Evolutionary conservation across 2,329 filamentous ascomycete genomes (phyloP).

Genomic region (Aspergillus pseudoviridinutans): DNA sequence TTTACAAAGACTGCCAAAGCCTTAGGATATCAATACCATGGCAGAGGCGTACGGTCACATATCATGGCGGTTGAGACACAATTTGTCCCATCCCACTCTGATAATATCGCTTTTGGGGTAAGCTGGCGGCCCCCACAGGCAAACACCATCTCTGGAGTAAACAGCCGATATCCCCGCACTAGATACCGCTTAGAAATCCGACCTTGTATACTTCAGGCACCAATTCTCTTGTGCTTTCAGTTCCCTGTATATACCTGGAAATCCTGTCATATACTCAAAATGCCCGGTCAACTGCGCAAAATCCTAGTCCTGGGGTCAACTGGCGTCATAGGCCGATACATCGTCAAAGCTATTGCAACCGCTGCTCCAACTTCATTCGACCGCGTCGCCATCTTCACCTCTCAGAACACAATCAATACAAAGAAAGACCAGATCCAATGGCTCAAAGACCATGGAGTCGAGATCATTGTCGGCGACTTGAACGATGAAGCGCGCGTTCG

Average conservation of each 20-base stretch:
- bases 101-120: not conserved
- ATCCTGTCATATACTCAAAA: not conserved
- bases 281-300: slow-evolving; percentile 5
- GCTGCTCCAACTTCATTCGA: slow-evolving; percentile 48
- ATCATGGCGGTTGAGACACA: not conserved
- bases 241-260: not conserved
- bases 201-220: not conserved
- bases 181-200: not conserved
- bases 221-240: not conserved
- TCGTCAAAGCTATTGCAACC: slow-evolving; percentile 48
- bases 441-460: slow-evolving; percentile 46
- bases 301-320: slow-evolving; percentile 23
- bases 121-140: not conserved
- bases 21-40: too few relatives aligned
- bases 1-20: too few relatives aligned
- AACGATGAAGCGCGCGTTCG: slow-evolving; percentile 50
- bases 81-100: not conserved
- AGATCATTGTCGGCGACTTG: slow-evolving; percentile 55
- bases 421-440: slow-evolving; percentile 50
- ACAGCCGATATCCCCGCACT: not conserved
- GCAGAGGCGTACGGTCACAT: not conserved
- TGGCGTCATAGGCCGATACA: slow-evolving; percentile 34
- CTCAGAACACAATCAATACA: slow-evolving; percentile 45
- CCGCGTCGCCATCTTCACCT: slow-evolving; percentile 56
- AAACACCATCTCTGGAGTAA: not conserved